Evolutionary conservation across 352 stramenopile species (phyloP).

Genomic region (Thalassiosira hispida): DNA sequence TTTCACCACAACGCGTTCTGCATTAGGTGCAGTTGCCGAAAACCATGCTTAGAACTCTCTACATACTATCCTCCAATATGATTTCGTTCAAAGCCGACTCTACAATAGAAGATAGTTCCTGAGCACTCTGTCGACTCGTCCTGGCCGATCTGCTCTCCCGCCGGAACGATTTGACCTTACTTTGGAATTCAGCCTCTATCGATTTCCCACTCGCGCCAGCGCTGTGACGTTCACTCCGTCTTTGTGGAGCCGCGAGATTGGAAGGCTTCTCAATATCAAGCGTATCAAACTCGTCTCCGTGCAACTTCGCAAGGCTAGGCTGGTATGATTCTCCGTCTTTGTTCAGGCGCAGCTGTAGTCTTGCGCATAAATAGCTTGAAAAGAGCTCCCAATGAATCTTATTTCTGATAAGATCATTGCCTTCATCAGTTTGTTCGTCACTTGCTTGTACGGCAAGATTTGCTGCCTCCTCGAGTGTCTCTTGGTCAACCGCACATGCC

Average conservation of each 20-base stretch:
- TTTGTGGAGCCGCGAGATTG: constrained; percentile 31
- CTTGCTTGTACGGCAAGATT: constrained; percentile 24
- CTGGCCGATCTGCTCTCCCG: constrained; percentile 33
- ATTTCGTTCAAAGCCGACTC: constrained; percentile 37
- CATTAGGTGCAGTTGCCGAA: too few species aligned
- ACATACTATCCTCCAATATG: constrained; percentile 7
- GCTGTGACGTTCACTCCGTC: constrained; percentile 13
- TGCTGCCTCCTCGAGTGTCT: constrained; percentile 18
- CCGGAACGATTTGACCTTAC: constrained; percentile 27
- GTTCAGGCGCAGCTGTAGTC: constrained; percentile 19
- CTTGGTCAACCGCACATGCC: constrained; percentile 33
- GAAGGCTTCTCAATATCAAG: constrained; percentile 37
- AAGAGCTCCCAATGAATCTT: constrained; percentile 22
- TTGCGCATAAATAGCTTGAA: constrained; percentile 33
- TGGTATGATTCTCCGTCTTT: constrained; percentile 24
- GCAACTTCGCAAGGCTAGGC: constrained; percentile 27
- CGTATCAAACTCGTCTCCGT: constrained; percentile 21
- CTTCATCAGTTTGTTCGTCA: constrained; percentile 26
- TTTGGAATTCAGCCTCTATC: constrained; percentile 37
- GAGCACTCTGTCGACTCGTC: constrained; percentile 18
- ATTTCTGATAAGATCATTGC: constrained; percentile 9
- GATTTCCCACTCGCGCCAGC: constrained; percentile 17
- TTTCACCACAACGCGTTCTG: too few species aligned
- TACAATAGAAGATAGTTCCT: constrained; percentile 21
- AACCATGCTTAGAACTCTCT: too few species aligned